Conservation (phyloP, 1,139 yeast genomes). For the Nakaseomyces nivariensis region DNA sequence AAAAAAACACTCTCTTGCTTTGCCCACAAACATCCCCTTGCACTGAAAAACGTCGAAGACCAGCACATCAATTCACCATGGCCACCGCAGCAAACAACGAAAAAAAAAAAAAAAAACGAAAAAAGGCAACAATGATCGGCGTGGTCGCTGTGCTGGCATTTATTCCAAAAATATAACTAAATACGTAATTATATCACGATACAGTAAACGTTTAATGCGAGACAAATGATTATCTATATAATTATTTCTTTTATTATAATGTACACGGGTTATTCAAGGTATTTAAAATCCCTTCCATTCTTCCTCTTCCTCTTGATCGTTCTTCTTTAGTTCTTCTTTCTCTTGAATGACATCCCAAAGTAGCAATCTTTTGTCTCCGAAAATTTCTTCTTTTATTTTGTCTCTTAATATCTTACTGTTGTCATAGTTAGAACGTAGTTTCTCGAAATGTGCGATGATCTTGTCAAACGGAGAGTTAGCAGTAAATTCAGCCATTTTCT, state of each 20-base stretch:
- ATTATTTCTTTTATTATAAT: not conserved
- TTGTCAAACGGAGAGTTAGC: conserved; percentile 43
- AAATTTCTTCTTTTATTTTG: conserved; percentile 55
- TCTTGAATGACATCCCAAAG: conserved; percentile 51
- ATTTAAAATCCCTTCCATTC: conserved; percentile 46
- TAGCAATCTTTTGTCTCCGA: conserved; percentile 51
- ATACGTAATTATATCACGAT: too few species aligned
- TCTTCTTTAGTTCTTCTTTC: conserved; percentile 21
- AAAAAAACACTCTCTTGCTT: too few species aligned
- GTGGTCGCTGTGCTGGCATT: not conserved
- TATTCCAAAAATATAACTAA: too few species aligned
- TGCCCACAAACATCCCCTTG: too few species aligned
- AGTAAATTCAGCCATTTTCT: conserved; percentile 23
- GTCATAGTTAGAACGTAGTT: conserved; percentile 38
- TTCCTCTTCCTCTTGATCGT: conserved; percentile 26
- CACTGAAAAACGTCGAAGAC: too few species aligned
- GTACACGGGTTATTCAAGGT: not conserved
- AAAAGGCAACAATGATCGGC: not conserved
- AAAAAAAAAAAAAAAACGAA: not conserved
- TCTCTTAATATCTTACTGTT: conserved; percentile 55
- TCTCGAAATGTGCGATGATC: conserved; percentile 50
- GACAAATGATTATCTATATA: not conserved
- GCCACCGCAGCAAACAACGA: not conserved
- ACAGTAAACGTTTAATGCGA: too few species aligned
- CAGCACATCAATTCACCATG: too few species aligned